A percentile compares a stretch with the other conserved stretches of the same genome.
phyloP scores from a whole-genome alignment of 306 rosid genomes.

The Casuarina cunninghamiana region DNA sequence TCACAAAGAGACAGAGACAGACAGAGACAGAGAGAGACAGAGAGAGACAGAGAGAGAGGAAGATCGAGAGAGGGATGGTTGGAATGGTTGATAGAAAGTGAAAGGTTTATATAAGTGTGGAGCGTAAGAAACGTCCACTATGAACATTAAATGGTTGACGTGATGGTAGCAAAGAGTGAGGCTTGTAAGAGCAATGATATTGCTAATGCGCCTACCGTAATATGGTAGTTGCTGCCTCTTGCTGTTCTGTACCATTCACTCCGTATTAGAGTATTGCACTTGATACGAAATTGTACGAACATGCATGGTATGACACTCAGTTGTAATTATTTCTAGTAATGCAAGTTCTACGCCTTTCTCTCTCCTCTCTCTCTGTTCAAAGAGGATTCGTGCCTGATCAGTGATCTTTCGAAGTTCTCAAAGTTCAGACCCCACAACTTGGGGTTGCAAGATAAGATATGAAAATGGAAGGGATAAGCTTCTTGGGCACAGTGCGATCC shows the following conservation, averaged over 20 bases:
- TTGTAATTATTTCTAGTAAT: conserved; percentile 5
- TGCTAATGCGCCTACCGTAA: conserved; percentile 15
- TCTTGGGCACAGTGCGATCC: conserved; percentile 68
- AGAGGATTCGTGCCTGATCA: conserved; percentile 34
- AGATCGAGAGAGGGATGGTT: conserved; percentile 23
- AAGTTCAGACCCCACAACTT: conserved; percentile 65
- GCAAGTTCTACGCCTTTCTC: conserved; percentile 17
- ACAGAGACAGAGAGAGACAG: not conserved
- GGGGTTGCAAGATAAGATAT: conserved; percentile 59
- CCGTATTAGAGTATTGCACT: conserved; percentile 25
- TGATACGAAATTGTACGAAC: conserved; percentile 75
- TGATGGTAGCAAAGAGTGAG: conserved; percentile 46
- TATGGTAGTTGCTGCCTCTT: conserved; percentile 36
- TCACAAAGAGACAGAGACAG: too few relatives aligned
- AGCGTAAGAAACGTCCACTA: conserved; percentile 27
- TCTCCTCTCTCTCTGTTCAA: not conserved
- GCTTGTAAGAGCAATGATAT: conserved; percentile 16
- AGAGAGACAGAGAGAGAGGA: not conserved
- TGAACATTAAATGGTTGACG: conserved; percentile 57
- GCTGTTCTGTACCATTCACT: conserved; percentile 37
- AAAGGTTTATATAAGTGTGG: conserved; percentile 58
- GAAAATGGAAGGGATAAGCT: conserved; percentile 65
- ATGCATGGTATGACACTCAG: conserved; percentile 40
- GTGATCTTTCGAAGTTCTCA: conserved; percentile 49
- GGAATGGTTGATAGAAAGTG: conserved; percentile 39